Evolutionary conservation across 257 asterid genomes (phyloP), one percentile per base, ranked within the genome.

Genomic region (Galeopsis tetrahit): DNA sequence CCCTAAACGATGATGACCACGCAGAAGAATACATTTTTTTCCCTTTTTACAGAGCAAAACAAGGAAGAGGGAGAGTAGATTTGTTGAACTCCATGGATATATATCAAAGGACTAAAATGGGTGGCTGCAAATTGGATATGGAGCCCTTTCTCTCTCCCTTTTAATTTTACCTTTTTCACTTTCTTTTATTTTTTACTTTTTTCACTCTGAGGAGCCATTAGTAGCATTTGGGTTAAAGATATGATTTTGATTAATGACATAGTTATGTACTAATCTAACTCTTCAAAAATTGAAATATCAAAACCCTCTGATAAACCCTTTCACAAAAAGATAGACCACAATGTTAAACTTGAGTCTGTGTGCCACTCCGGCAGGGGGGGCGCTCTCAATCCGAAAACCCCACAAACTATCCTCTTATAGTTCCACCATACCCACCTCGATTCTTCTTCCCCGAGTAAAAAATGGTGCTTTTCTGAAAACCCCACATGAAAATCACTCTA

Each of bases 281-380:
- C 28, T 21, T 21, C 28, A 21, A 21, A 21, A 21, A 21, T 21
- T 21, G 28, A 21, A 21, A 21, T 21, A 21, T 21, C 28, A 38
- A 71, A 75, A 75, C 63, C 81, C 81, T 67, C 43, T 44, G 64
- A 56, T 72, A 76, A 76, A 76, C 84, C 81, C 81, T 72, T 69
- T 8, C 28, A 44, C 0, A 44, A 6, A 5, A 40, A 14, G 11
- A 31, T 43, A 31, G 36, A 33, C 53, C 32, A 64, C 70, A 66
- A 85, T 86, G 90, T 48, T 76, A 32, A 84, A 74, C 79, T 74
- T 83, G 72, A 81, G 81, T 53, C 70, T 82, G n/a, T 82, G 76
- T 71, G 79, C 88, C 17, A 39, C 84, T 10, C 73, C 83, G 10
- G 14, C 78, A 14, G 79, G 79, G 6, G 82, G 79, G 33, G 68